Percentiles rank a stretch among this genome's conserved stretches.
These are phyloP conservation scores for Aphanomyces stellatus DNA, from an alignment of 352 stramenopile genomes.

Conservation along the genomic window DNA sequence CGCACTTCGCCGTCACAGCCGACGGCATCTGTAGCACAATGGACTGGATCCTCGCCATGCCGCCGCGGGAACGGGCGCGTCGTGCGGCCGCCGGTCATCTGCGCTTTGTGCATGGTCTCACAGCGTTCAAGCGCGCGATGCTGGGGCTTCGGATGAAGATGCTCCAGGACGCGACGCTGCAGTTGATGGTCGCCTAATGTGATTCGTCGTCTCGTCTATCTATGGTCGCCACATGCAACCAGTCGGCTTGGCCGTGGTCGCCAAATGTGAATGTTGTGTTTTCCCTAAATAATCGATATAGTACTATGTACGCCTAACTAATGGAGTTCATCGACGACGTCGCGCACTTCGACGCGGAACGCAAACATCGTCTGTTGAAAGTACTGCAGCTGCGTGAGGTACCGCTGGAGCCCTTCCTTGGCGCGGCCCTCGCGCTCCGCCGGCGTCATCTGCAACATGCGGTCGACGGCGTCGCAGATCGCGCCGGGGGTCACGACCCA, in stretches of 20 bases:
- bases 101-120: neutral
- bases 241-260: too few species aligned
- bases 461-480: slow-evolving; percentile 37
- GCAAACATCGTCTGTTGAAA: slow-evolving; percentile 22
- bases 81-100: slow-evolving; percentile 26
- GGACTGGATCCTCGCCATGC: slow-evolving; percentile 28
- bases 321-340: neutral
- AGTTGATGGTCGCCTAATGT: too few species aligned
- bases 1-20: slow-evolving; percentile 28
- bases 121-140: neutral
- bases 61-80: slow-evolving; percentile 25
- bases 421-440: slow-evolving; percentile 29
- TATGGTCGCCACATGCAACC: too few species aligned
- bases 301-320: neutral
- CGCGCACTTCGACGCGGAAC: neutral
- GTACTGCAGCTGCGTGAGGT: slow-evolving; percentile 54
- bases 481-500: slow-evolving; percentile 28
- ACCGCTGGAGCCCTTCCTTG: slow-evolving; percentile 37
- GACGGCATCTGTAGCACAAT: slow-evolving; percentile 35
- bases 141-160: neutral
- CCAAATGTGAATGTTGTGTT: too few species aligned
- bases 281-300: neutral
- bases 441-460: slow-evolving; percentile 29
- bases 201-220: too few species aligned
- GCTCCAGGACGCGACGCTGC: too few species aligned